Evolutionary conservation across 495 filamentous ascomycete species (phyloP), one percentile per base, ranked within the genome.

Genomic region (Penicillium fimorum): DNA sequence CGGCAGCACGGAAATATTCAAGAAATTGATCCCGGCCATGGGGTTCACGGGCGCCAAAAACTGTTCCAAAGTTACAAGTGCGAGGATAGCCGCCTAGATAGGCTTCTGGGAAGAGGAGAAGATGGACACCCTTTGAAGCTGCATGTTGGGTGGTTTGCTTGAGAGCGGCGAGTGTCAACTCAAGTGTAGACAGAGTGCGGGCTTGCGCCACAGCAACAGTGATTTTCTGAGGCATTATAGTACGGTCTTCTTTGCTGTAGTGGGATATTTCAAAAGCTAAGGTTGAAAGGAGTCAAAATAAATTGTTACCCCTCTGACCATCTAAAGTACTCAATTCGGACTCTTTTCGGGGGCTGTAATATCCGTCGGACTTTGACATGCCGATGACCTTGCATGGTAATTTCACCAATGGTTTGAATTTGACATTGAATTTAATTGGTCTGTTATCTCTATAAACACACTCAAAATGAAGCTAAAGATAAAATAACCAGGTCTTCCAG

Each of bases 21-120:
- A 92, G 79, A 64, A 89, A 97, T 56, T 95, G 91, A 9, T 95
- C 90, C 5, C 92, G 82, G 5, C 92, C 93, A 17, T 76, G 76
- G 15, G 79, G 71, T 1, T 79, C 77, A 6, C 93, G 85, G 2
- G 76, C 74, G 0, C 93, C 93, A 13, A 96, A 80, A 0, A 82
- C 77, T 32, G 83, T 80, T 13, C 91, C 92, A 61, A 96, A 96
- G 43, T 75, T 75, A 56, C 84, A 86, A 15, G 87, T 88, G 18
- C 93, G 87, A 11, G 93, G 93, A 63, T 97, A 97, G 7, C 93
- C 93, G 17, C 93, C 93, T 0, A 97, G 79, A 67, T 90, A 97
- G 24, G 93, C 93, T 75, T 97, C 93, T 0, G 93, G 93, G 61
- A 96, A 94, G 38, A 97, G 83, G 15, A 97, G 72, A 47, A 97